These are phyloP conservation scores for Penicillium riverlandense DNA, from an alignment of 495 filamentous ascomycete species.

Conservation along the genomic window DNA sequence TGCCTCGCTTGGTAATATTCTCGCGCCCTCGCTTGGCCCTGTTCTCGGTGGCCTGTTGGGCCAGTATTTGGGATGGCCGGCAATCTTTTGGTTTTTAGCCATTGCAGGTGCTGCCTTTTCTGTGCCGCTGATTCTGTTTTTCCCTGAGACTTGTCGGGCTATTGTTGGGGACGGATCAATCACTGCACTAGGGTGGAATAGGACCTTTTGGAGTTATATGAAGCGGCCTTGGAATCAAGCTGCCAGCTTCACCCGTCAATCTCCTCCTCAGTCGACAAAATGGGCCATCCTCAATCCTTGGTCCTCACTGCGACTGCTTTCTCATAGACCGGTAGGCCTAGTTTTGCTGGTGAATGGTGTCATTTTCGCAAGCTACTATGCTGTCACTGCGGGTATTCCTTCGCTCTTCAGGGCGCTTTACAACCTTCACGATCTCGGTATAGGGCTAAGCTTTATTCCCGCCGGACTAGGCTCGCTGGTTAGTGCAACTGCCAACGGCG, in stretches of 20 bases:
- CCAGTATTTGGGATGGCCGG: conserved; percentile 60
- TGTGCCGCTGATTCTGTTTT: conserved; percentile 20
- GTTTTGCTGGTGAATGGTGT: conserved; percentile 38
- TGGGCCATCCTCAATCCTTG: conserved; percentile 19
- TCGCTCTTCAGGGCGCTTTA: conserved; percentile 19
- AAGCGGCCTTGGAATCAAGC: conserved; percentile 9
- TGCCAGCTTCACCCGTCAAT: conserved; percentile 29
- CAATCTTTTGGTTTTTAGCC: conserved; percentile 70
- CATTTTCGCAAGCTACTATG: conserved; percentile 31
- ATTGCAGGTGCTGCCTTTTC: conserved; percentile 42
- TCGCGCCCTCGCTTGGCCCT: conserved; percentile 43
- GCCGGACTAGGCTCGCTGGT: conserved; percentile 51
- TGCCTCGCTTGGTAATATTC: conserved; percentile 25
- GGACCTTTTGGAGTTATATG: conserved; percentile 6
- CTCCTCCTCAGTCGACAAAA: conserved; percentile 24
- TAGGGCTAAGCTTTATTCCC: conserved; percentile 31
- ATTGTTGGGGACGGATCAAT: conserved; percentile 38
- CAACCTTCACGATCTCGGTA: conserved; percentile 22
- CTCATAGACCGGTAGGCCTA: conserved; percentile 48
- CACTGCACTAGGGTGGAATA: conserved; percentile 14
- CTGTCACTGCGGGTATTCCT: conserved; percentile 27
- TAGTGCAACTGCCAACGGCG: conserved; percentile 73
- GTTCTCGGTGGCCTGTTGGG: conserved; percentile 58
- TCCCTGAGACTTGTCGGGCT: conserved; percentile 36
- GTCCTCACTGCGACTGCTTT: conserved; percentile 36